Percentiles rank a stretch among this genome's conserved stretches.
Conservation (phyloP, 2,329 filamentous ascomycete species). For the Thelonectria blattea region DNA sequence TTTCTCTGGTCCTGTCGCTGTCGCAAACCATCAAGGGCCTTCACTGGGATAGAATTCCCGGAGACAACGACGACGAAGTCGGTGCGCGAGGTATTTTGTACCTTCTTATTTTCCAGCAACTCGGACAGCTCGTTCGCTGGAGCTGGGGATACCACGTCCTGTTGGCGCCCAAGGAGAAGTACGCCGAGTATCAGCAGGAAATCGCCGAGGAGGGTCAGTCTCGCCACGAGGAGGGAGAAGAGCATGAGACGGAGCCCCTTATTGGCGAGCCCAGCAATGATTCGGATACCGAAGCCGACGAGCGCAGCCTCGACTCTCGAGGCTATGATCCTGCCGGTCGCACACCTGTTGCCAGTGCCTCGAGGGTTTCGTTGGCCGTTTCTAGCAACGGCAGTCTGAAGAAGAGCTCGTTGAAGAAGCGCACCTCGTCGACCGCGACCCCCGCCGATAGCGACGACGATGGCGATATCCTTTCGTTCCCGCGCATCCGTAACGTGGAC, state of each 20-base stretch:
- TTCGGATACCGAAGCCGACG: slow-evolving; percentile 47
- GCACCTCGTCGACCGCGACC: slow-evolving; percentile 31
- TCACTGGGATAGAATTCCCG: slow-evolving; percentile 90
- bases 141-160: slow-evolving; percentile 97
- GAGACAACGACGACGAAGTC: slow-evolving; percentile 95
- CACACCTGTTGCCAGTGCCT: slow-evolving; percentile 59
- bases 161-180: slow-evolving; percentile 81
- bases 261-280: slow-evolving; percentile 48
- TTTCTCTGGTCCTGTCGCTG: slow-evolving; percentile 92
- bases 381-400: slow-evolving; percentile 56
- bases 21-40: slow-evolving; percentile 90
- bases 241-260: slow-evolving; percentile 53
- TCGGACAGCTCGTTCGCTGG: slow-evolving; percentile 94
- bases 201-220: slow-evolving; percentile 65
- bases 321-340: slow-evolving; percentile 61
- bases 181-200: slow-evolving; percentile 66
- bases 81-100: slow-evolving; percentile 93
- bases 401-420: slow-evolving; percentile 38
- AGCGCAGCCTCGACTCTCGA: slow-evolving; percentile 50
- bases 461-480: slow-evolving; percentile 68
- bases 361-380: slow-evolving; percentile 55
- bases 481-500: slow-evolving; percentile 55
- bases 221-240: slow-evolving; percentile 53
- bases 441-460: slow-evolving; percentile 39
- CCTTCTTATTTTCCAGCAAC: slow-evolving; percentile 94